These are phyloP conservation scores for Eutypella sp. DNA, from an alignment of 2,329 filamentous ascomycete species.

Conservation along the genomic window DNA sequence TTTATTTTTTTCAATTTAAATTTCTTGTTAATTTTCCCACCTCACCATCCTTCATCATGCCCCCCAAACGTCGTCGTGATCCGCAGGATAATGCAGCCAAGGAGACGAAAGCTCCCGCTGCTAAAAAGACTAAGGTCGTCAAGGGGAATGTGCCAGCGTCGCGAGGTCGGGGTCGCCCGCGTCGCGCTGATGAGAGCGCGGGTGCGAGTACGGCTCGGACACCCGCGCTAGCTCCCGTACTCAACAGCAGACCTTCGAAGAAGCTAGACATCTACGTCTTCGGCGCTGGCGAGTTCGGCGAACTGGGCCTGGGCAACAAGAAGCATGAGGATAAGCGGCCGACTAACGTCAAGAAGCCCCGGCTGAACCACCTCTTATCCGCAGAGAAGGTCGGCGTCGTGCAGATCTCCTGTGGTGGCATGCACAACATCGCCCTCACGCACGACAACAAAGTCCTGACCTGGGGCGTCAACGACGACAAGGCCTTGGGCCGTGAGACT, in stretches of 20 bases:
- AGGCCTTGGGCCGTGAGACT: constrained; percentile 72
- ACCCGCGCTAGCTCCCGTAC: background rate
- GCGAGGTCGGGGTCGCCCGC: background rate
- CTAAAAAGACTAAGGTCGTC: background rate
- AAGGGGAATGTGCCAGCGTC: background rate
- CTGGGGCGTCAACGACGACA: constrained; percentile 85
- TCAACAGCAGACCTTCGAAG: background rate
- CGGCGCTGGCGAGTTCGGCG: constrained; percentile 73
- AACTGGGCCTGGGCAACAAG: constrained; percentile 72
- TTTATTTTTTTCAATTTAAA: too few species aligned
- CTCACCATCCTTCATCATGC: constrained; percentile 1
- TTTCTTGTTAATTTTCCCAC: too few species aligned
- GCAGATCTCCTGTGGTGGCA: constrained; percentile 71
- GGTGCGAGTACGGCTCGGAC: background rate
- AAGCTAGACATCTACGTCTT: constrained; percentile 71
- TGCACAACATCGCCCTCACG: constrained; percentile 75
- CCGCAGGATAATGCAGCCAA: background rate
- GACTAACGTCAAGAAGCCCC: constrained; percentile 71
- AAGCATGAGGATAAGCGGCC: constrained; percentile 54
- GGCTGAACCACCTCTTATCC: constrained; percentile 58
- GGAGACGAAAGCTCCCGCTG: background rate
- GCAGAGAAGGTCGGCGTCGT: constrained; percentile 61
- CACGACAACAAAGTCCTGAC: constrained; percentile 76
- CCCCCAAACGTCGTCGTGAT: background rate
- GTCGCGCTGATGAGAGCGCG: background rate